Percentiles rank a stretch among this genome's conserved stretches.
Conservation (phyloP, 176 grass and related monocot species). For the Oryza nivara region DNA sequence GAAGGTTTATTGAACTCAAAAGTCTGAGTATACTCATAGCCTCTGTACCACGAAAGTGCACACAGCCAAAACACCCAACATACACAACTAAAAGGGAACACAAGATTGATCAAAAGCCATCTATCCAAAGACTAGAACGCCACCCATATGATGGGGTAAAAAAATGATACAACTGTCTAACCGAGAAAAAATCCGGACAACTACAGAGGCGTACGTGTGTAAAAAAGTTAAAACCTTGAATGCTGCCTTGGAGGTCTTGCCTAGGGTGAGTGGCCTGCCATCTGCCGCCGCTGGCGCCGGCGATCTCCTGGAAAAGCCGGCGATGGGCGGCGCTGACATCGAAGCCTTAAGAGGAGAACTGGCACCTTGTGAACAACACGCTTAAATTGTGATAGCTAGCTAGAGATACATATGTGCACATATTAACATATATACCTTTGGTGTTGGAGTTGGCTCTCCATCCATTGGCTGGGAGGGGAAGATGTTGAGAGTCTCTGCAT, state of each 20-base stretch:
- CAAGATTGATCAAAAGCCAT: no score
- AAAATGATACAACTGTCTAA: no score
- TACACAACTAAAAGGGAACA: no score
- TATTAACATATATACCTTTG: constrained; percentile 12
- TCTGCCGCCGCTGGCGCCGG: not conserved
- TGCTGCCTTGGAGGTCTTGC: constrained; percentile 39
- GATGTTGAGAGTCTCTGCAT: constrained; percentile 73
- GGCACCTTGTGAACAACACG: not conserved
- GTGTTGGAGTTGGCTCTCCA: constrained; percentile 40
- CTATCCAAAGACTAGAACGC: no score
- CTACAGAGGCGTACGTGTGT: no score
- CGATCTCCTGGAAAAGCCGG: constrained; percentile 35
- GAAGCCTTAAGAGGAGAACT: constrained; percentile 4
- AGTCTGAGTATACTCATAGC: no score
- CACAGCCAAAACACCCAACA: no score
- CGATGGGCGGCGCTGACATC: not conserved
- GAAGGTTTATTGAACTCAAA: no score
- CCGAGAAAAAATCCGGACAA: no score
- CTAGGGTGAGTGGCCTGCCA: not conserved
- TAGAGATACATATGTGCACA: not conserved
- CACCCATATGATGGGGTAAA: no score
- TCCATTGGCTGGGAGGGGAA: constrained; percentile 72
- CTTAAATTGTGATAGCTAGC: not conserved
- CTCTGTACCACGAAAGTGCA: no score
- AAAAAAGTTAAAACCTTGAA: constrained; percentile 38